Evolutionary conservation across 257 asterid genomes (phyloP), one percentile per base, ranked within the genome.

Genomic region (Euphrasia confusa): DNA sequence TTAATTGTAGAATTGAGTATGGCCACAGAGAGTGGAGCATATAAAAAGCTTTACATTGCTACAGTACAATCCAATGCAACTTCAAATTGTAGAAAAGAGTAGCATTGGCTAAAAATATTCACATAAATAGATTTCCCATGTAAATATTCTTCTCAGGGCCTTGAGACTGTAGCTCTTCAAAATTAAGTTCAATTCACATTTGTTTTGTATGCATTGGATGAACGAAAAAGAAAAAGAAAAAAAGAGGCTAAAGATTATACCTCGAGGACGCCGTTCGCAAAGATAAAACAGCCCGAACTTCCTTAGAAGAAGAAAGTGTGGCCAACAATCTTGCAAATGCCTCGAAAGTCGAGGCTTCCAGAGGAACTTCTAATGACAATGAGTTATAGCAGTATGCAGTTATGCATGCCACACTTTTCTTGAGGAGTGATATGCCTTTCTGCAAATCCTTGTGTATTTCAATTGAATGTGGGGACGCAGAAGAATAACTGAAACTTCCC

Each of bases 361-460:
- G 50, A 32, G 97, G 99, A 70, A 93, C 88, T 59, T 93, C 95
- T 74, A 87, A 71, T 54, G 81, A 75, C 68, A 89, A 64, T 44
- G 83, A 75, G 78, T 81, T 85, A 63, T 85, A 87, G 80, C 95
- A 87, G 78, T 82, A 87, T 9, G 97, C 91, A 59, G 97, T 87
- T 61, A 82, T 68, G 81, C 99, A 89, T 49, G 97, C 95, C 70
- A 93, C 99, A 54, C 96, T 93, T 78, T 87, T 89, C 90, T 93
- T 93, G 58, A 93, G 94, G 78, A 93, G 99, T 52, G 97, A 89
- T 65, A 93, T 87, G 77, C 97, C 99, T 86, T 93, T 93, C 83
- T 89, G 97, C 84, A 93, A 78, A 79, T 93, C 99, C 84, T 83
- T 87, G 79, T 93, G 99, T 35, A 69, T 77, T 78, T 89, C 97